These are phyloP conservation scores for Saturnispora diversa DNA, from an alignment of 805 yeast species.

Conservation along the genomic window DNA sequence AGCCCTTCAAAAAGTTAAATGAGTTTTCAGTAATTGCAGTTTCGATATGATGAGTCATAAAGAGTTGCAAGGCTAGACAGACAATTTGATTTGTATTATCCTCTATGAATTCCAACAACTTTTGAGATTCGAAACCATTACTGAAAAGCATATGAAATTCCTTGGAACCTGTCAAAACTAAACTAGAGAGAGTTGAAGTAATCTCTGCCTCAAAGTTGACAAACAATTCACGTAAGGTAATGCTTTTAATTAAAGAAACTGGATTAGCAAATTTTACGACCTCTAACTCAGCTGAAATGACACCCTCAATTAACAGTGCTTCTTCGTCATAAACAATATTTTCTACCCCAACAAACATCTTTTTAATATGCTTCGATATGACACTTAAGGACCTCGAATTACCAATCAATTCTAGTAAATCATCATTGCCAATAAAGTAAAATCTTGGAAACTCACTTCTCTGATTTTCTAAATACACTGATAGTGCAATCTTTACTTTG, in stretches of 20 bases:
- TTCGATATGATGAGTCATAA: slow-evolving; percentile 44
- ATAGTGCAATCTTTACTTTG: slow-evolving; percentile 55
- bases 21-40: background rate
- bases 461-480: slow-evolving; percentile 74
- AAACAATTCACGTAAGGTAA: slow-evolving; percentile 56
- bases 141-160: slow-evolving; percentile 17
- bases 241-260: slow-evolving; percentile 35
- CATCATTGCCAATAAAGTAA: slow-evolving; percentile 87
- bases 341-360: slow-evolving; percentile 63
- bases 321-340: slow-evolving; percentile 31
- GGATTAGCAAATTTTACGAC: slow-evolving; percentile 34
- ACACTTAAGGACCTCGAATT: slow-evolving; percentile 38
- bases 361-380: slow-evolving; percentile 53
- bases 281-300: slow-evolving; percentile 66
- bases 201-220: slow-evolving; percentile 46
- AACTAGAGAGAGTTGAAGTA: slow-evolving; percentile 38
- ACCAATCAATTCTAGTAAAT: slow-evolving; percentile 75
- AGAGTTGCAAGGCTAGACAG: slow-evolving; percentile 46
- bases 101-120: slow-evolving; percentile 31
- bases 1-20: background rate
- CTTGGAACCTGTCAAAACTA: slow-evolving; percentile 28
- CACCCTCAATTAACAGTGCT: slow-evolving; percentile 27
- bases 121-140: background rate
- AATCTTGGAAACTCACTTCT: slow-evolving; percentile 72
- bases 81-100: slow-evolving; percentile 48